A percentile compares a stretch with the other conserved stretches of the same genome.
Conservation (phyloP, 2,329 filamentous ascomycete genomes). For the Aureobasidium pullulans region DNA sequence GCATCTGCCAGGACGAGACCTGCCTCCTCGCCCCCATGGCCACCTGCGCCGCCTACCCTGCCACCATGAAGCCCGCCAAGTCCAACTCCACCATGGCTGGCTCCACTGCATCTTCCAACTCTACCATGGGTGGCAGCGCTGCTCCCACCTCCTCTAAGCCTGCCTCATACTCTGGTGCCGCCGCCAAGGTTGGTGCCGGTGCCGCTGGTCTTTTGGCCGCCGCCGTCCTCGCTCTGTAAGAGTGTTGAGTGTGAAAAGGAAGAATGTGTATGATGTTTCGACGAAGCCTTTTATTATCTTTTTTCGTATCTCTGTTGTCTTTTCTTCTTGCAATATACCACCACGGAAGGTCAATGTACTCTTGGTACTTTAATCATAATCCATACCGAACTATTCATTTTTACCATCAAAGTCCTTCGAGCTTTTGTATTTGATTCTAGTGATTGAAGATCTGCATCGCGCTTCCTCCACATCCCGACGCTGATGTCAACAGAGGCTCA, state of each 20-base stretch:
- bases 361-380: slow-evolving; percentile 5
- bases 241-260: neutral
- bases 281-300: neutral
- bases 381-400: neutral
- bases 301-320: slow-evolving; percentile 1
- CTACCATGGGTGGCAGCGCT: neutral
- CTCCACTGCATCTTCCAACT: slow-evolving; percentile 5
- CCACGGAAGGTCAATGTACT: slow-evolving; percentile 9
- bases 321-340: neutral
- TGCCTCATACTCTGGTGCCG: slow-evolving; percentile 10
- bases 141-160: neutral
- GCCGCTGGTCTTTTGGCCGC: slow-evolving; percentile 6
- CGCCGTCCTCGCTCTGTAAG: slow-evolving; percentile 8
- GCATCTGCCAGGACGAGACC: slow-evolving; percentile 47
- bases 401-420: no score
- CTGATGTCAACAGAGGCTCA: neutral
- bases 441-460: no score
- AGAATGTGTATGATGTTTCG: slow-evolving; percentile 1
- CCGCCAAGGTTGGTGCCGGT: slow-evolving; percentile 9
- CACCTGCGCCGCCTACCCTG: slow-evolving; percentile 40
- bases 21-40: slow-evolving; percentile 43
- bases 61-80: slow-evolving; percentile 16
- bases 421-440: no score
- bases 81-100: slow-evolving; percentile 11
- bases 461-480: neutral